phyloP scores from a whole-genome alignment of 345 rosid species.

The Arabidopsis thaliana region TAIR10.1 NC_003074.8:22569001-22569500 shows the following conservation, averaged over 20 bases:
- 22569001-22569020: constrained; percentile 41
- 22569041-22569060: background rate
- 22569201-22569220: constrained; percentile 64
- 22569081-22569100: constrained; percentile 13
- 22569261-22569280: constrained; percentile 56
- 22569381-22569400: constrained; percentile 74
- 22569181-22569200: constrained; percentile 70
- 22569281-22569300: too few relatives aligned
- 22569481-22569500: too few relatives aligned
- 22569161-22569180: constrained; percentile 58
- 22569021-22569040: constrained; percentile 18
- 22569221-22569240: constrained; percentile 73
- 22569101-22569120: constrained; percentile 43
- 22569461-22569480: too few relatives aligned
- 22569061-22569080: constrained; percentile 1
- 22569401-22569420: constrained; percentile 98
- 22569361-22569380: constrained; percentile 76
- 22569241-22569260: constrained; percentile 90
- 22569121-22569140: constrained; percentile 26
- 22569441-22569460: background rate
- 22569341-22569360: constrained; percentile 88
- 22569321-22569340: constrained; percentile 67
- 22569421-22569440: background rate
- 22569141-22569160: constrained; percentile 82
- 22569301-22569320: constrained; percentile 65